These are phyloP conservation scores for Wickerhamomyces chaumierensis DNA, from an alignment of 805 yeast genomes.

Conservation along the genomic window DNA sequence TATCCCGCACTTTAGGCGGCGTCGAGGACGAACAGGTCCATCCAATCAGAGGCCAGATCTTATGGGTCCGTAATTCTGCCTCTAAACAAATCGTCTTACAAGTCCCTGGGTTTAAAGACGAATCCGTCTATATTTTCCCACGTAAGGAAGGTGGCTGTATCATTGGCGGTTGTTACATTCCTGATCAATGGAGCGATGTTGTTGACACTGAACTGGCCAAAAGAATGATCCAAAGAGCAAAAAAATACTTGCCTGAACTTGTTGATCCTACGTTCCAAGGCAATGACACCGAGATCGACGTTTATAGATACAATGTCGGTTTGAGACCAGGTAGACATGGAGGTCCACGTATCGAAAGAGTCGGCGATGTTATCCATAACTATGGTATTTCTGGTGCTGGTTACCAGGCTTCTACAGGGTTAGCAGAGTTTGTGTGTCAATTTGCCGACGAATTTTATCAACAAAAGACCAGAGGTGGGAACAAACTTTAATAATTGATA, in stretches of 20 bases:
- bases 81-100: constrained; percentile 22
- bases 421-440: constrained; percentile 35
- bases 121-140: constrained; percentile 52
- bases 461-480: background rate
- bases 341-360: constrained; percentile 43
- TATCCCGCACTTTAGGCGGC: constrained; percentile 33
- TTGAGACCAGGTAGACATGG: constrained; percentile 55
- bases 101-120: constrained; percentile 23
- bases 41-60: constrained; percentile 53
- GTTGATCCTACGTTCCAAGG: constrained; percentile 18
- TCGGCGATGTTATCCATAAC: constrained; percentile 38
- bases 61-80: constrained; percentile 23
- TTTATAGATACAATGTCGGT: constrained; percentile 46
- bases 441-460: constrained; percentile 20
- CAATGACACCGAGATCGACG: constrained; percentile 28
- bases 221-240: constrained; percentile 27
- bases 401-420: constrained; percentile 61
- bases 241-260: constrained; percentile 20
- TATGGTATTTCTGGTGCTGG: constrained; percentile 75
- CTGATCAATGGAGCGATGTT: constrained; percentile 20
- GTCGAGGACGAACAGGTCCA: constrained; percentile 31
- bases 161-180: constrained; percentile 40
- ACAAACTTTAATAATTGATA: background rate
- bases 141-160: constrained; percentile 64
- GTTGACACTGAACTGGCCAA: constrained; percentile 33